These are phyloP conservation scores for Ormosia emarginata DNA, from an alignment of 306 rosid genomes.

Conservation along the genomic window DNA sequence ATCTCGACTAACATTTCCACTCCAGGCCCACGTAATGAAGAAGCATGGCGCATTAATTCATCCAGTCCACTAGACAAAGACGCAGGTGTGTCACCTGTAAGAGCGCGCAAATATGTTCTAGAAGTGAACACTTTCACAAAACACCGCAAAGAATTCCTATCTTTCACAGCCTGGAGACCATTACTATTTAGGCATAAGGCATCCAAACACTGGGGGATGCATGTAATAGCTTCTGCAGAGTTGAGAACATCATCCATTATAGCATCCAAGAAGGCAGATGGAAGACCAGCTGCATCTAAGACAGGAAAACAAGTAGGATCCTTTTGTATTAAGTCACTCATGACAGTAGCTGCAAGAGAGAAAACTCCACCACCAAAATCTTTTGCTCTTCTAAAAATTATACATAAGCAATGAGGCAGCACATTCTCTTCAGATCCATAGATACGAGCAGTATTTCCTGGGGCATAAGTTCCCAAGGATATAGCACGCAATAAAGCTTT, in stretches of 20 bases:
- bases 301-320: constrained; percentile 95
- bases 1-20: constrained; percentile 95
- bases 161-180: constrained; percentile 89
- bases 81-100: constrained; percentile 75
- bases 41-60: constrained; percentile 95
- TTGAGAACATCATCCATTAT: constrained; percentile 88
- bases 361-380: constrained; percentile 98
- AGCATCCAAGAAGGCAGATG: constrained; percentile 91
- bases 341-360: constrained; percentile 93
- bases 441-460: constrained; percentile 76
- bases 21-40: constrained; percentile 89
- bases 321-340: constrained; percentile 96
- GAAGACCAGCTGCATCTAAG: constrained; percentile 89
- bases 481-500: constrained; percentile 94
- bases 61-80: constrained; percentile 90
- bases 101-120: constrained; percentile 73
- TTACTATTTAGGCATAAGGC: constrained; percentile 84
- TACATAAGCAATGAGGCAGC: constrained; percentile 79
- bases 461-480: constrained; percentile 93
- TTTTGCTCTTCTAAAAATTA: constrained; percentile 77
- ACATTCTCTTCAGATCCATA: constrained; percentile 91
- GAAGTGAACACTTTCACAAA: constrained; percentile 94
- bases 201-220: constrained; percentile 95
- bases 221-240: constrained; percentile 91
- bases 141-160: constrained; percentile 83